A percentile compares a stretch with the other conserved stretches of the same genome.
Evolutionary conservation across 495 filamentous ascomycete species (phyloP).

Genomic region (Apodospora peruviana): DNA sequence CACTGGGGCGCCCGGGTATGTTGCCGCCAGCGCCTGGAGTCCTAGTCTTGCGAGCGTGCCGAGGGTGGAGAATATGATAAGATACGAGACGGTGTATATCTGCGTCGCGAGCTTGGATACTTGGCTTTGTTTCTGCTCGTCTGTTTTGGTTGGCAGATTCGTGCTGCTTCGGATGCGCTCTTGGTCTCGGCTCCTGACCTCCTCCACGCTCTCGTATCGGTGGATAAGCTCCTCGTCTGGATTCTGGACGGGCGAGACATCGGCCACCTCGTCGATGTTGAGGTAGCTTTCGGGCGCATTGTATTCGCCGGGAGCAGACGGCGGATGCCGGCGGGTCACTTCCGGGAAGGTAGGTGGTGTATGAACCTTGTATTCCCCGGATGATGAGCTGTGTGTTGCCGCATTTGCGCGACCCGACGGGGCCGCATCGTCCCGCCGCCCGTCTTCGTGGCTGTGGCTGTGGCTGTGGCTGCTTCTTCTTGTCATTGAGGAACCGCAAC

Average conservation of each 20-base stretch:
- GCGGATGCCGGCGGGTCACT: neutral
- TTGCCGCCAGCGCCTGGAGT: slow-evolving; percentile 73
- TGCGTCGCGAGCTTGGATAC: slow-evolving; percentile 58
- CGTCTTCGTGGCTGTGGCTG: neutral
- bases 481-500: no score
- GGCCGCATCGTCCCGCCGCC: neutral
- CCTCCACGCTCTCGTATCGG: slow-evolving; percentile 24
- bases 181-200: slow-evolving; percentile 17
- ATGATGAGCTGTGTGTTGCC: neutral
- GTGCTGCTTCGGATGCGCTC: slow-evolving; percentile 12
- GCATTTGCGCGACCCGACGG: neutral
- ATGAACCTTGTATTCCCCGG: neutral
- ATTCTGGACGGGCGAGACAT: slow-evolving; percentile 40
- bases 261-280: slow-evolving; percentile 43
- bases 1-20: slow-evolving; percentile 73
- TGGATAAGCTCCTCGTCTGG: slow-evolving; percentile 30
- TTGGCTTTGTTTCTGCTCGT: neutral
- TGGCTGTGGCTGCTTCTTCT: neutral
- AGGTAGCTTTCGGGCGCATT: slow-evolving; percentile 43
- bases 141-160: neutral
- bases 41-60: slow-evolving; percentile 84
- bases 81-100: slow-evolving; percentile 72
- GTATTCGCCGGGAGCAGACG: slow-evolving; percentile 22
- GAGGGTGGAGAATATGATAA: slow-evolving; percentile 80
- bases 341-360: no score